phyloP scores from a whole-genome alignment of 1,284 basidiomycete species.

The Trametes sp. region DNA sequence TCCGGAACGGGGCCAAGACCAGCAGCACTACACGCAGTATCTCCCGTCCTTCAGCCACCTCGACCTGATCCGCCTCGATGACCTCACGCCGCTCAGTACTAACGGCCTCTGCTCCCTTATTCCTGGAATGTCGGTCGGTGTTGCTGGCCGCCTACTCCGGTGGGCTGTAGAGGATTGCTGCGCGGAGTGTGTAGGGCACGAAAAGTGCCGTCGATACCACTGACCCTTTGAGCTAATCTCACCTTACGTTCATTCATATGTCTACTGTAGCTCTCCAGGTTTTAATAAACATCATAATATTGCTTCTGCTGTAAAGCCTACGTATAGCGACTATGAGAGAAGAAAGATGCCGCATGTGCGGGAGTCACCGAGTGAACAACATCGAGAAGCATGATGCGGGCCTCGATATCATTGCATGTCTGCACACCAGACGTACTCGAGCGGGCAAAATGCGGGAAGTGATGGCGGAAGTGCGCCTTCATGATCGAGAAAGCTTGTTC shows the following conservation, averaged over 20 bases:
- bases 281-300: too few relatives aligned
- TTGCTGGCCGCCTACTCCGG: neutral
- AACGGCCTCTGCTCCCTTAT: neutral
- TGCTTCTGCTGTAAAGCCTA: too few relatives aligned
- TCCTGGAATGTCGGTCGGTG: neutral
- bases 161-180: neutral
- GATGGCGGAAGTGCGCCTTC: constrained; percentile 17
- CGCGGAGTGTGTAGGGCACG: neutral
- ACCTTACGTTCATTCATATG: too few relatives aligned
- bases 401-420: neutral
- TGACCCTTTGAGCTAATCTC: neutral
- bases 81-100: neutral
- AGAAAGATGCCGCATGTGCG: constrained; percentile 1
- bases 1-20: neutral
- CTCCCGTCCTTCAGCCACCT: neutral
- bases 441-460: constrained; percentile 12
- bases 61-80: neutral
- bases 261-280: too few relatives aligned
- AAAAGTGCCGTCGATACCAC: neutral
- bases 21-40: neutral
- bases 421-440: neutral
- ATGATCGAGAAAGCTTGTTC: constrained; percentile 31
- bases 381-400: neutral
- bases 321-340: constrained; percentile 3
- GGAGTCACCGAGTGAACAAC: constrained; percentile 1